Evolutionary conservation across 2,329 filamentous ascomycete genomes (phyloP).

Genomic region (Cercospora brassicicola): DNA sequence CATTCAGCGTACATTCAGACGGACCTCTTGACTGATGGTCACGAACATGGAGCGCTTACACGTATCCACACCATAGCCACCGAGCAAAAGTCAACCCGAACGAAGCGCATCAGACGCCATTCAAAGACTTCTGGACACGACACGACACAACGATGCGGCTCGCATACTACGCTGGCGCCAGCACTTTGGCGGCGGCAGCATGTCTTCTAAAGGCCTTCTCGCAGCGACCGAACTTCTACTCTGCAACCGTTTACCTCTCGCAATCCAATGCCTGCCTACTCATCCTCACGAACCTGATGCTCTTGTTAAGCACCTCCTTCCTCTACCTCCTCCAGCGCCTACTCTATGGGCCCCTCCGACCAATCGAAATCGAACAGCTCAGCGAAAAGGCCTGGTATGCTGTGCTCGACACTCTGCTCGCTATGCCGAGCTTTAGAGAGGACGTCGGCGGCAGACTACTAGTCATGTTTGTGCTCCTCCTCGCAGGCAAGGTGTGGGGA

Average conservation of each 20-base stretch:
- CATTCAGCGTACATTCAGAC: not conserved
- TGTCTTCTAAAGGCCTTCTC: slow-evolving; percentile 89
- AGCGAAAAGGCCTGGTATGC: slow-evolving; percentile 99
- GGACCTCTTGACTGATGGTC: slow-evolving; percentile 35
- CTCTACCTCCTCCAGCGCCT: slow-evolving; percentile 86
- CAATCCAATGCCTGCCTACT: slow-evolving; percentile 95
- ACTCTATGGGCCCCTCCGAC: slow-evolving; percentile 84
- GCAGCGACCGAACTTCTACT: slow-evolving; percentile 97
- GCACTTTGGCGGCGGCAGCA: slow-evolving; percentile 76
- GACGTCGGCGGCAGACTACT: slow-evolving; percentile 93
- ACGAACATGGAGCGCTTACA: slow-evolving; percentile 21
- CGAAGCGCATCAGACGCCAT: not conserved
- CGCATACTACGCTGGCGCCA: slow-evolving; percentile 51
- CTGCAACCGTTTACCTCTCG: slow-evolving; percentile 91
- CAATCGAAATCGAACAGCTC: slow-evolving; percentile 93
- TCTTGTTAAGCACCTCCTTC: slow-evolving; percentile 76
- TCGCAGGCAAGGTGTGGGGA: slow-evolving; percentile 95
- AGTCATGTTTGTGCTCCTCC: slow-evolving; percentile 89
- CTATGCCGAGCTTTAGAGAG: slow-evolving; percentile 97
- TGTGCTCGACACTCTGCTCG: slow-evolving; percentile 91
- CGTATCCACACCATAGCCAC: not conserved
- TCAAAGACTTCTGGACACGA: not conserved
- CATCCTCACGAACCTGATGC: slow-evolving; percentile 86
- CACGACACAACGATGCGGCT: slow-evolving; percentile 31
- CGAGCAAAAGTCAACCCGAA: not conserved